phyloP scores from a whole-genome alignment of 768 basidiomycete species.

The Tricholoma bakamatsutake region DNA sequence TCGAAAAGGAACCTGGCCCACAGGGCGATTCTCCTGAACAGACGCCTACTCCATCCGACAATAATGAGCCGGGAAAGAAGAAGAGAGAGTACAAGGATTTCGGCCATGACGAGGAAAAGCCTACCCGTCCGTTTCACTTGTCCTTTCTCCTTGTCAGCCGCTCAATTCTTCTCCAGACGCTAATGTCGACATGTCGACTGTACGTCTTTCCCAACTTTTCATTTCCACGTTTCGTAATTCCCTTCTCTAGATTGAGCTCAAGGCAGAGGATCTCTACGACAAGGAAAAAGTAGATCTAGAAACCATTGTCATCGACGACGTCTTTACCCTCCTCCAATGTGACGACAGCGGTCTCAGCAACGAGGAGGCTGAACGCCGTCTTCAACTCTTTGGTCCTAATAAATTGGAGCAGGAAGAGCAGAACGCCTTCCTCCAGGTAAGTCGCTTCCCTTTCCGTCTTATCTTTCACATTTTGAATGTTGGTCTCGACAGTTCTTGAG shows the following conservation, averaged over 20 bases:
- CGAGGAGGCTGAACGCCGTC: slow-evolving; percentile 77
- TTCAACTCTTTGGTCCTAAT: slow-evolving; percentile 94
- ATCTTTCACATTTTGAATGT: slow-evolving; percentile 3
- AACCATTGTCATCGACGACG: slow-evolving; percentile 93
- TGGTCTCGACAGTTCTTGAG: slow-evolving; percentile 63
- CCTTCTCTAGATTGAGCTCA: slow-evolving; percentile 66
- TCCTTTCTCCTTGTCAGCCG: not conserved
- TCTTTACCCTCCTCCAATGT: slow-evolving; percentile 94
- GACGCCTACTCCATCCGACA: slow-evolving; percentile 20
- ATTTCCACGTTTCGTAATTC: not conserved
- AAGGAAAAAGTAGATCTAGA: slow-evolving; percentile 99
- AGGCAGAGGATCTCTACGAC: slow-evolving; percentile 91
- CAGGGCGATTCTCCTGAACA: slow-evolving; percentile 37
- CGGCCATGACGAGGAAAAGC: slow-evolving; percentile 61
- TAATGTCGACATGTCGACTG: slow-evolving; percentile 81
- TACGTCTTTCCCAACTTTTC: slow-evolving; percentile 24
- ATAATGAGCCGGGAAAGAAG: slow-evolving; percentile 53
- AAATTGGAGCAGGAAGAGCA: slow-evolving; percentile 89
- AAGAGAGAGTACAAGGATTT: slow-evolving; percentile 90
- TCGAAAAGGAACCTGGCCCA: slow-evolving; percentile 65
- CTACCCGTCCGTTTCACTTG: slow-evolving; percentile 58
- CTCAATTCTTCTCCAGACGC: slow-evolving; percentile 46
- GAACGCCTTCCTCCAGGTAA: slow-evolving; percentile 83
- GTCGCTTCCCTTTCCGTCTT: slow-evolving; percentile 8
- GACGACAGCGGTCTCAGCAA: slow-evolving; percentile 68